Percentiles rank a stretch among this genome's conserved stretches.
phyloP scores from a whole-genome alignment of 2,329 filamentous ascomycete genomes.

The Dactylonectria macrodidyma region DNA sequence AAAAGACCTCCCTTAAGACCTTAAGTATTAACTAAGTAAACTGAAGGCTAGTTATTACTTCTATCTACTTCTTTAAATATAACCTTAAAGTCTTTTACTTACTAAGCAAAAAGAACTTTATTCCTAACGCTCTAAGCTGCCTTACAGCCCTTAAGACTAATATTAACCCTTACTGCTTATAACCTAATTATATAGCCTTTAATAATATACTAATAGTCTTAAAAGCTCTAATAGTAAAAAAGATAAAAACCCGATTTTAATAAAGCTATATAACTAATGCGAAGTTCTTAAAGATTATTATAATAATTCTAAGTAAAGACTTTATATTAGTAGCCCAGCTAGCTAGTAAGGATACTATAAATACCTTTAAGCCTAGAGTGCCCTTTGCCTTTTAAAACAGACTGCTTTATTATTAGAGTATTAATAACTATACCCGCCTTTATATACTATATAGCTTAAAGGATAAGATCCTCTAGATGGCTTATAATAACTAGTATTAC shows the following conservation, averaged over 20 bases:
- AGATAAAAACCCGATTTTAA: background rate
- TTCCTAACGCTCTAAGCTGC: background rate
- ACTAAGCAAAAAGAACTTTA: background rate
- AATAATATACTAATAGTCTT: slow-evolving; percentile 8
- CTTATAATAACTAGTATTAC: too few relatives aligned
- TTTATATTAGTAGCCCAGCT: background rate
- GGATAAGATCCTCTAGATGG: too few relatives aligned
- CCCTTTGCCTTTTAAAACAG: too few relatives aligned
- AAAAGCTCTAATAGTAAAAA: background rate
- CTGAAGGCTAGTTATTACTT: background rate
- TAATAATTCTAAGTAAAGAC: too few relatives aligned
- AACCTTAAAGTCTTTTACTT: slow-evolving; percentile 2
- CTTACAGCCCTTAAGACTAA: background rate
- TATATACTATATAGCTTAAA: too few relatives aligned
- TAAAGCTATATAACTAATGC: too few relatives aligned
- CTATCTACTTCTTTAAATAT: background rate
- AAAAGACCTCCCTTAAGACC: background rate
- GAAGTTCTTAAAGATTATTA: too few relatives aligned
- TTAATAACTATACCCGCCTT: too few relatives aligned
- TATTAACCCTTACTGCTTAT: background rate
- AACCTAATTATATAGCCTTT: background rate
- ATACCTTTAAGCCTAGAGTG: background rate
- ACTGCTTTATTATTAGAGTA: too few relatives aligned
- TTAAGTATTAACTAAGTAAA: background rate
- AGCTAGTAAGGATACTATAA: slow-evolving; percentile 2